phyloP scores from a whole-genome alignment of 2,329 filamentous ascomycete genomes.

The Mariannaea sp. region DNA sequence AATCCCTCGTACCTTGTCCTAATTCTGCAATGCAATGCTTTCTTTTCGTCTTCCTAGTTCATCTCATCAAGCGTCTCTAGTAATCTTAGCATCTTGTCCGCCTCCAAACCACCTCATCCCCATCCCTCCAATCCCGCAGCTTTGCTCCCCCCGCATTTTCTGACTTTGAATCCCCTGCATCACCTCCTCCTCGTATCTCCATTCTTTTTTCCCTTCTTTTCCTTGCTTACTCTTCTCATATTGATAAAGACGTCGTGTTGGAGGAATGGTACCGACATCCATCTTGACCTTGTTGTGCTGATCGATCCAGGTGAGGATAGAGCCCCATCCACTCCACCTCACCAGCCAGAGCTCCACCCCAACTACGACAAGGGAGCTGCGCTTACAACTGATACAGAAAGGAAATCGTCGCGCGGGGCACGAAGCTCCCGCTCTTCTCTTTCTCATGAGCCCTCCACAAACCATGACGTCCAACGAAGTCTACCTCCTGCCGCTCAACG shows the following conservation, averaged over 20 bases:
- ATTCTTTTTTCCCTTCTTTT: not conserved
- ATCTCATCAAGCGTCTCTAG: conserved; percentile 3
- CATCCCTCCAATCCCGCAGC: not conserved
- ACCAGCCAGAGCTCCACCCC: conserved; percentile 27
- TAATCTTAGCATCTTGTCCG: conserved; percentile 7
- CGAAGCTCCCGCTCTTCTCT: conserved; percentile 38
- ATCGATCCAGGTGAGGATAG: not conserved
- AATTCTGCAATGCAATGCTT: no score
- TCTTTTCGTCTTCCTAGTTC: conserved; percentile 2
- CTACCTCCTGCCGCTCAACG: conserved; percentile 88
- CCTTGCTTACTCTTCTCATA: not conserved
- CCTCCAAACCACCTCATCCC: conserved; percentile 1
- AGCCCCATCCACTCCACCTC: conserved; percentile 1
- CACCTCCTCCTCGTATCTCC: not conserved
- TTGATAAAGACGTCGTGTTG: not conserved
- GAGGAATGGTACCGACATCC: not conserved
- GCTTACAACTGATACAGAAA: conserved; percentile 15
- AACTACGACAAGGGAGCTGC: conserved; percentile 30
- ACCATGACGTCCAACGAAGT: conserved; percentile 72
- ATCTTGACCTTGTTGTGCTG: conserved; percentile 2
- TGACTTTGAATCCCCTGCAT: not conserved
- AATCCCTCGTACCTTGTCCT: conserved; percentile 3
- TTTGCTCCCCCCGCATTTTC: conserved; percentile 1
- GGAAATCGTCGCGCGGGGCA: conserved; percentile 37
- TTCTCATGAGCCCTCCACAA: conserved; percentile 58